A percentile compares a stretch with the other conserved stretches of the same genome.
These are phyloP conservation scores for Suillus decipiens DNA, from an alignment of 768 basidiomycete genomes.

Conservation along the genomic window DNA sequence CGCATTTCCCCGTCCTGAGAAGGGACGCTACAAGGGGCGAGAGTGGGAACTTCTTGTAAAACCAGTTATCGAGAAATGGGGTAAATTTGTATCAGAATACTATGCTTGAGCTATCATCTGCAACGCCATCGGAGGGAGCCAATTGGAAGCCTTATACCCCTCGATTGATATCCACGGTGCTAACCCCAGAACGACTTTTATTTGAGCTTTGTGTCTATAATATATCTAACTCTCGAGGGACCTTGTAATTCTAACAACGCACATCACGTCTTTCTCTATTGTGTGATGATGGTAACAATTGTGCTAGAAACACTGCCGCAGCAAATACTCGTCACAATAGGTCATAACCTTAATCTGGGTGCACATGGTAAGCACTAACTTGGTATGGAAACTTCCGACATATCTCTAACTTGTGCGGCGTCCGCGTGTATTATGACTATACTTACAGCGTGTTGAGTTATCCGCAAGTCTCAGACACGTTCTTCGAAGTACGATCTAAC, in stretches of 20 bases:
- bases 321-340: background rate
- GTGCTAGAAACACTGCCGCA: background rate
- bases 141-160: background rate
- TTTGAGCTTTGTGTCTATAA: background rate
- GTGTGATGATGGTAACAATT: background rate
- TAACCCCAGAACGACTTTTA: background rate
- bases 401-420: too few relatives aligned
- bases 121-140: background rate
- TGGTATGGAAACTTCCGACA: too few relatives aligned
- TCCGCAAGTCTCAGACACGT: too few relatives aligned
- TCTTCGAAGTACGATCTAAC: too few relatives aligned
- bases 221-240: background rate
- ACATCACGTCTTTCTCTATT: background rate
- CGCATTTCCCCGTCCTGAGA: constrained; percentile 57
- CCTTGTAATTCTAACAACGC: background rate
- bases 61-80: constrained; percentile 81
- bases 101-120: constrained; percentile 24
- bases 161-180: background rate
- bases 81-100: constrained; percentile 50
- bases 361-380: too few relatives aligned
- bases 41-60: constrained; percentile 79
- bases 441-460: too few relatives aligned
- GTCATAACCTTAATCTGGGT: too few relatives aligned
- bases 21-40: constrained; percentile 55
- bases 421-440: too few relatives aligned